phyloP scores from a whole-genome alignment of 176 grass and related monocot species.

The Oryza rufipogon region DNA sequence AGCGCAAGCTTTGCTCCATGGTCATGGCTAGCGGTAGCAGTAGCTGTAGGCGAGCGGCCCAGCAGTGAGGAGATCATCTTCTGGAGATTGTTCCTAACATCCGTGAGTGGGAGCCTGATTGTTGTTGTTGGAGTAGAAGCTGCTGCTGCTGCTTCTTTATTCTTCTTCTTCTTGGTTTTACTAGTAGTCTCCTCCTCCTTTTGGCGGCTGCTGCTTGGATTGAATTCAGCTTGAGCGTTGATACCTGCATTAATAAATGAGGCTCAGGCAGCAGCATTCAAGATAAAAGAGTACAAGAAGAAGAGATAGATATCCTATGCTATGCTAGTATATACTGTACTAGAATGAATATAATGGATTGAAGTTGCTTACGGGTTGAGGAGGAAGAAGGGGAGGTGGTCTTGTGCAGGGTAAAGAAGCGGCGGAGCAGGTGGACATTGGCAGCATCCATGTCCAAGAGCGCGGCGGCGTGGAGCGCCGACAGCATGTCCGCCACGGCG shows the following conservation, averaged over 20 bases:
- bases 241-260: neutral
- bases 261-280: too few relatives aligned
- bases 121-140: constrained; percentile 7
- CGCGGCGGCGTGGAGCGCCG: constrained; percentile 28
- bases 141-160: neutral
- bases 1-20: constrained; percentile 32
- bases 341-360: too few relatives aligned
- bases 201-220: neutral
- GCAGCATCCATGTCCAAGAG: neutral
- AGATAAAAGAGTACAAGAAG: too few relatives aligned
- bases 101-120: constrained; percentile 50
- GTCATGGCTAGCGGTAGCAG: neutral
- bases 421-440: constrained; percentile 21
- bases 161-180: constrained; percentile 23
- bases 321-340: too few relatives aligned
- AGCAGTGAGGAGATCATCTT: constrained; percentile 67
- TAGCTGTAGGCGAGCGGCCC: constrained; percentile 2
- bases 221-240: neutral
- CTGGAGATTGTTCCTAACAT: constrained; percentile 72
- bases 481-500: constrained; percentile 26
- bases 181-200: neutral
- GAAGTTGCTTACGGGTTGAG: neutral
- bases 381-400: neutral
- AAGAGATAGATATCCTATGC: too few relatives aligned
- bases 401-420: constrained; percentile 26